Evolutionary conservation across 2,329 filamentous ascomycete species (phyloP), one percentile per base, ranked within the genome.

Genomic region (Penicillium sp.): DNA sequence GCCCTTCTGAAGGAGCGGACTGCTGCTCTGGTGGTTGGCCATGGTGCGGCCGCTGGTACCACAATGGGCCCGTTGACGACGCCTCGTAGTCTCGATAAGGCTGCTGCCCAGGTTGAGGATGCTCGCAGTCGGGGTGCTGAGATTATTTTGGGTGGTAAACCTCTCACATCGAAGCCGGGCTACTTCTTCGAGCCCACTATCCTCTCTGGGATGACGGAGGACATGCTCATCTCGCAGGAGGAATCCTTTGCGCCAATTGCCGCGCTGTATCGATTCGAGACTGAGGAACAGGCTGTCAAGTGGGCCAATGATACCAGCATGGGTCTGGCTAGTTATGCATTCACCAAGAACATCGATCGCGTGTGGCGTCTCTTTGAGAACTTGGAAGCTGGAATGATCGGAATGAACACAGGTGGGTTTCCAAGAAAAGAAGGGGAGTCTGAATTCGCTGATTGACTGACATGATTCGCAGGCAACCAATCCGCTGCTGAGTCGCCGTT

Each of bases 171-270:
- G 1, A 77, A 77, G n/a, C 77, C 77, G 49, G 80, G 80, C 52
- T 88, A 84, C 68, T 89, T 87, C 73, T 86, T 87, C 67, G 77
- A 85, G 63, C 84, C 82, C 1, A 87, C 84, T 0, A 79, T 87
- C 47, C 77, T 88, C 34, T 77, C 77, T 0, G 77, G 78, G 4
- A 80, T 83, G 54, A 81, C 75, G 6, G 68, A 74, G 9, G 75
- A 81, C 2, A 86, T 86, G 82, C 57, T 73, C 27, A 74, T 80
- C 31, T 75, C 72, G 2, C 69, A 72, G 0, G 83, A 87, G 58
- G 84, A 87, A 68, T 81, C 78, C 0, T 87, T 88, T 58, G 82
- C 81, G 0, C 84, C 84, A 0, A 76, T 87, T 29, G 74, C 78
- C 19, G 83, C 82, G 0, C 66, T 88, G 42, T 83, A 83, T 59